Percentiles rank a stretch among this genome's conserved stretches.
Evolutionary conservation across 225 moss, liverwort and hornwort genomes (phyloP).

Genomic region (Physcomitrium patens): DNA sequence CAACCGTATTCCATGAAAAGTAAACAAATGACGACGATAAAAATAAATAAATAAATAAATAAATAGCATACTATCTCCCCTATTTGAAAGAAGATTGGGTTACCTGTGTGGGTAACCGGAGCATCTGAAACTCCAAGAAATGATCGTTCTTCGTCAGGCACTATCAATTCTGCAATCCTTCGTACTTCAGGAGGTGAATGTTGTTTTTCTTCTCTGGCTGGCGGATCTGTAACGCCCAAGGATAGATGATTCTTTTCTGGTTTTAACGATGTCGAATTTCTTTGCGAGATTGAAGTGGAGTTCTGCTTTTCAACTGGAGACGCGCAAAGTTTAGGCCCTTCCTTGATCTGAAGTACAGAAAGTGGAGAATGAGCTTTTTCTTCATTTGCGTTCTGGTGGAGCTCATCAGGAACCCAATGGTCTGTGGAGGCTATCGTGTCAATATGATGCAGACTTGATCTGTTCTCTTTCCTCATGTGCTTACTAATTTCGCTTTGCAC

Average conservation of each 20-base stretch:
- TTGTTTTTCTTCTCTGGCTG: conserved; percentile 9
- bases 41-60: too few species aligned
- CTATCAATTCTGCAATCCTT: not conserved
- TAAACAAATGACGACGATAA: conserved; percentile 16
- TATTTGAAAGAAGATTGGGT: conserved; percentile 24
- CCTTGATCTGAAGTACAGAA: conserved; percentile 24
- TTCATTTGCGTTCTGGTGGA: conserved; percentile 27
- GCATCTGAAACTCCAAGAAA: not conserved
- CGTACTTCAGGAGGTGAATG: not conserved
- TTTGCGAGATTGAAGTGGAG: conserved; percentile 29
- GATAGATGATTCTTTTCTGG: conserved; percentile 30
- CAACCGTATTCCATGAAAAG: not conserved
- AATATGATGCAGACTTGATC: conserved; percentile 50
- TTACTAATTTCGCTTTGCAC: conserved; percentile 32
- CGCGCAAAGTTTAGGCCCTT: conserved; percentile 31
- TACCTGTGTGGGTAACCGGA: conserved; percentile 26
- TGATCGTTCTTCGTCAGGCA: not conserved
- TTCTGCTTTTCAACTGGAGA: conserved; percentile 24
- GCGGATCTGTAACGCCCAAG: conserved; percentile 33
- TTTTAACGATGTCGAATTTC: conserved; percentile 22
- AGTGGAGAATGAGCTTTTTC: conserved; percentile 24
- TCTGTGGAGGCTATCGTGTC: conserved; percentile 42
- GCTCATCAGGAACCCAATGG: conserved; percentile 30
- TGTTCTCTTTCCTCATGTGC: conserved; percentile 37
- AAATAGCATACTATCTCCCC: conserved; percentile 12